A percentile compares a stretch with the other conserved stretches of the same genome.
Conservation (phyloP, 192 early-diverging fungal species). For the Cetraspora pellucida region DNA sequence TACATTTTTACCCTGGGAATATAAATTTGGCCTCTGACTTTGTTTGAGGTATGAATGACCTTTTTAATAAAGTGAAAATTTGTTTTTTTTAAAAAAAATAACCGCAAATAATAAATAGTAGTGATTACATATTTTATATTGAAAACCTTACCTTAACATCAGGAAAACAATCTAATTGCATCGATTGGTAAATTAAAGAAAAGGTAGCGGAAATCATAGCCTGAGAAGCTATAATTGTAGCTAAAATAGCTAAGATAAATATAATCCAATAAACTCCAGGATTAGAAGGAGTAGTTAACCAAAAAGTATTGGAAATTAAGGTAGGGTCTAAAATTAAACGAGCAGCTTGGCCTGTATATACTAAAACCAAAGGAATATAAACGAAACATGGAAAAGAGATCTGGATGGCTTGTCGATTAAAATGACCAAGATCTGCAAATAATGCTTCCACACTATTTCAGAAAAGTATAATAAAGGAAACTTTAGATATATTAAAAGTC, state of each 20-base stretch:
- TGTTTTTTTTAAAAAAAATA: constrained; percentile 11
- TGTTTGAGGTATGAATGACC: constrained; percentile 45
- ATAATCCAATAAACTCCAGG: constrained; percentile 42
- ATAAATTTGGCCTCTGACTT: constrained; percentile 47
- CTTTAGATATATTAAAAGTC: no score
- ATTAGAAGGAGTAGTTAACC: not conserved
- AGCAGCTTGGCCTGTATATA: constrained; percentile 51
- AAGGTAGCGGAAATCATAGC: constrained; percentile 58
- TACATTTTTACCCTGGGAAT: constrained; percentile 43
- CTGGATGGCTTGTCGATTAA: constrained; percentile 49
- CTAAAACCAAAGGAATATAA: constrained; percentile 52
- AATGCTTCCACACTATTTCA: constrained; percentile 47
- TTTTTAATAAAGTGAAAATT: not conserved
- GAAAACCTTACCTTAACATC: constrained; percentile 37
- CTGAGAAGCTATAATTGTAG: constrained; percentile 63
- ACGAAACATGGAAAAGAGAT: constrained; percentile 47
- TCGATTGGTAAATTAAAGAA: constrained; percentile 55
- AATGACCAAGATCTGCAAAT: constrained; percentile 64
- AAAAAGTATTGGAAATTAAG: constrained; percentile 9
- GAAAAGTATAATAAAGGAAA: no score
- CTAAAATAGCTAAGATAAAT: constrained; percentile 53
- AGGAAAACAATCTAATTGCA: constrained; percentile 54
- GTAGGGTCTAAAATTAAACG: constrained; percentile 20
- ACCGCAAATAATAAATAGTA: not conserved
- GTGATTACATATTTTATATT: not conserved